phyloP scores from a whole-genome alignment of 1,284 basidiomycete species.

The Ustilago nuda region DNA sequence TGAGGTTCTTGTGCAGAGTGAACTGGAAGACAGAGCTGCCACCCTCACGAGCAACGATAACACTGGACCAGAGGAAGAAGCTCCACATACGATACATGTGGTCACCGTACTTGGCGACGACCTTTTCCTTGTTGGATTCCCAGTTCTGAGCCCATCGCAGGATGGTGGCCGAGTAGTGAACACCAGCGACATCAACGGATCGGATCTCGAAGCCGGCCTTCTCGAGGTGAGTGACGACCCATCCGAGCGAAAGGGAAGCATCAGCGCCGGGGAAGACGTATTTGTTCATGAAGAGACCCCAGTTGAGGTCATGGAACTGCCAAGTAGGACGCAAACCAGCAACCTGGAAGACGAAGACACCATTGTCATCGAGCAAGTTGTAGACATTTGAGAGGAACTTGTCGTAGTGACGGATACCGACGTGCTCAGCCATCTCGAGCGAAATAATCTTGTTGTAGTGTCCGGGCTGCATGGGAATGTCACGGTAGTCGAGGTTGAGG shows the following conservation, averaged over 20 bases:
- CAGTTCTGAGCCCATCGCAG: constrained; percentile 72
- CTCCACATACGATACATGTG: constrained; percentile 71
- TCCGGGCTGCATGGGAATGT: constrained; percentile 83
- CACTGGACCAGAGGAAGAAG: constrained; percentile 66
- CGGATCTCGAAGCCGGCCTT: constrained; percentile 95
- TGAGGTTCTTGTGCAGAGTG: constrained; percentile 86
- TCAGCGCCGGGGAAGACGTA: constrained; percentile 95
- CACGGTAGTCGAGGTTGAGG: constrained; percentile 92
- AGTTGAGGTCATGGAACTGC: constrained; percentile 98
- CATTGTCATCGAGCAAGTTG: constrained; percentile 92
- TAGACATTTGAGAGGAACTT: constrained; percentile 92
- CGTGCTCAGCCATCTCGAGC: constrained; percentile 95
- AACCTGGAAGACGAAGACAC: constrained; percentile 94
- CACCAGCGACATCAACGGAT: constrained; percentile 86
- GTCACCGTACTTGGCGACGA: constrained; percentile 89
- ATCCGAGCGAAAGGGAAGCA: constrained; percentile 82
- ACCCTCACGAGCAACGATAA: constrained; percentile 67
- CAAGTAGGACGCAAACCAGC: constrained; percentile 91
- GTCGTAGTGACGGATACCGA: constrained; percentile 92
- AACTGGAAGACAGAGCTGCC: constrained; percentile 72
- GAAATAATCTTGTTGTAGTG: constrained; percentile 93
- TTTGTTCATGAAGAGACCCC: constrained; percentile 74
- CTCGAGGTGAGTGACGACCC: constrained; percentile 87
- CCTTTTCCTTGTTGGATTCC: constrained; percentile 78
- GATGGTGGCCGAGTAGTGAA: constrained; percentile 88